A percentile compares a stretch with the other conserved stretches of the same genome.
Evolutionary conservation across 2,329 filamentous ascomycete genomes (phyloP).

Genomic region (Huntiella bhutanensis): DNA sequence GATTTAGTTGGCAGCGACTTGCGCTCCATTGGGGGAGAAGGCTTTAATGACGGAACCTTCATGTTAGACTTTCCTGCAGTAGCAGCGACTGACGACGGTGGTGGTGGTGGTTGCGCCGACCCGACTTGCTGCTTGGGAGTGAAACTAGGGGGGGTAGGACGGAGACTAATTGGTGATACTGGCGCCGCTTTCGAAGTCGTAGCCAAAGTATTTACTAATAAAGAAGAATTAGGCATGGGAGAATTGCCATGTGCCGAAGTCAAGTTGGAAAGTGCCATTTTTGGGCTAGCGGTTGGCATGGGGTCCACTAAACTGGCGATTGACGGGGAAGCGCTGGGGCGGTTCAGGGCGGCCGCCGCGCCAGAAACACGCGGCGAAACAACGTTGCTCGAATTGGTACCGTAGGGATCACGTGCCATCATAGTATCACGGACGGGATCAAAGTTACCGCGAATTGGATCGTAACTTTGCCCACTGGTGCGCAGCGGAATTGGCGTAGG

Average conservation of each 20-base stretch:
- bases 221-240: not conserved
- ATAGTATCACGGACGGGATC: slow-evolving; percentile 46
- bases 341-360: slow-evolving; percentile 27
- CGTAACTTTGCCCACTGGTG: slow-evolving; percentile 67
- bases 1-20: slow-evolving; percentile 7
- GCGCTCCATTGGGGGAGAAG: slow-evolving; percentile 10
- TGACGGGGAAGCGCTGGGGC: slow-evolving; percentile 76
- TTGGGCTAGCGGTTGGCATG: slow-evolving; percentile 18
- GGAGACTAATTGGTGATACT: not conserved
- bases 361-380: slow-evolving; percentile 29
- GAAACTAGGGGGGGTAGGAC: not conserved
- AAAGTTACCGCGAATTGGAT: slow-evolving; percentile 67
- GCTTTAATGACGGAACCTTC: slow-evolving; percentile 10
- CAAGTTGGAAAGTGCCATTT: slow-evolving; percentile 17
- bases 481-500: slow-evolving; percentile 28
- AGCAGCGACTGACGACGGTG: not conserved
- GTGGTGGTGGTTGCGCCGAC: not conserved
- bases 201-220: not conserved
- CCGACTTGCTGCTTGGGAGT: not conserved
- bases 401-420: slow-evolving; percentile 29
- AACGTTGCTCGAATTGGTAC: slow-evolving; percentile 22
- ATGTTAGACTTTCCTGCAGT: slow-evolving; percentile 2
- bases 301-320: slow-evolving; percentile 79
- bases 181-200: not conserved
- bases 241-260: not conserved